phyloP scores from a whole-genome alignment of 2,329 filamentous ascomycete species.

The Fusarium sp. region DNA sequence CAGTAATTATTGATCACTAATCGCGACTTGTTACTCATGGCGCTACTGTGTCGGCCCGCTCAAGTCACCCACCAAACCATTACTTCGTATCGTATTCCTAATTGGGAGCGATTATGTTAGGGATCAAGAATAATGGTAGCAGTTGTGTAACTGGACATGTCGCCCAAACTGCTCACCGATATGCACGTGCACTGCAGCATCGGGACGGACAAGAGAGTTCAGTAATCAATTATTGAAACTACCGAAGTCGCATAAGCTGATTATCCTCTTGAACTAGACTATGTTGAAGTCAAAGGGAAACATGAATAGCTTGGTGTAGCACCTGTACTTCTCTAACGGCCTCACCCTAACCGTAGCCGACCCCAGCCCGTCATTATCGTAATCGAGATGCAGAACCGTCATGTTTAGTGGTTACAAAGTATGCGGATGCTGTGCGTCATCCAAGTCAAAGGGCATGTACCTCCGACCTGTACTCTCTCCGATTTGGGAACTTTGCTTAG shows the following conservation, averaged over 20 bases:
- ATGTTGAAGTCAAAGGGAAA: constrained; percentile 16
- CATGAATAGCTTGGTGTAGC: constrained; percentile 6
- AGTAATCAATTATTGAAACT: neutral
- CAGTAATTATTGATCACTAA: neutral
- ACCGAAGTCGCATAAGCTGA: neutral
- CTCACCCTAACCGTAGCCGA: constrained; percentile 10
- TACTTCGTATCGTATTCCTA: neutral
- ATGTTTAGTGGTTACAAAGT: constrained; percentile 14
- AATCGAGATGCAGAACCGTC: constrained; percentile 19
- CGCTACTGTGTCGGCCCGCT: neutral
- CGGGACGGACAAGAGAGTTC: accelerated
- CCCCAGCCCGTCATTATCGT: constrained; percentile 14
- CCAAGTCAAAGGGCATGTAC: constrained; percentile 19
- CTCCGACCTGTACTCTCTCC: constrained; percentile 3
- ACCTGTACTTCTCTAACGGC: constrained; percentile 22
- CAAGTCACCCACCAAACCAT: accelerated
- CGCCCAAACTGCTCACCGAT: neutral
- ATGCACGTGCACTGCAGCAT: accelerated
- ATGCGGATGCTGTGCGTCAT: constrained; percentile 12
- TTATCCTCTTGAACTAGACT: neutral
- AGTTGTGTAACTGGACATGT: neutral
- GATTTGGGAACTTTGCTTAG: neutral
- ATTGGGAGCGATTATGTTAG: accelerated
- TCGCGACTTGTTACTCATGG: accelerated
- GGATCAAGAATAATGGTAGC: accelerated